A percentile compares a stretch with the other conserved stretches of the same genome.
Conservation (phyloP, 2,329 filamentous ascomycete species). For the Alternaria sp. region DNA sequence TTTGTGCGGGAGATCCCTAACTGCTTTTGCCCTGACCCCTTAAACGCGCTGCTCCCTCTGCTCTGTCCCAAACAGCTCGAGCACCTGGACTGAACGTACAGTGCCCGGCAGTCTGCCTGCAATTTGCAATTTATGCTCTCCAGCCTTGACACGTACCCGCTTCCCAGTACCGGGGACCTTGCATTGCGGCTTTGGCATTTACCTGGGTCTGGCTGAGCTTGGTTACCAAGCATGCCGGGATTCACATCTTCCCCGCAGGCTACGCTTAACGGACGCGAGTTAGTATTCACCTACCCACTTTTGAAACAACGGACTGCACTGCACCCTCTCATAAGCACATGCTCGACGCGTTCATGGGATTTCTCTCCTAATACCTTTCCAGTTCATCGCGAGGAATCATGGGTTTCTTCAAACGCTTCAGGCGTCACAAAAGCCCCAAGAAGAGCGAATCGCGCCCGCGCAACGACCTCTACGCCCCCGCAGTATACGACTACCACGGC, state of each 20-base stretch:
- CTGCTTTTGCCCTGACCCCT: conserved; percentile 24
- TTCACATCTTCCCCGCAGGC: conserved; percentile 35
- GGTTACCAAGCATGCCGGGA: conserved; percentile 31
- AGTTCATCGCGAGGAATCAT: conserved; percentile 51
- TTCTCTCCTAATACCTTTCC: conserved; percentile 26
- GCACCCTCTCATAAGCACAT: conserved; percentile 25
- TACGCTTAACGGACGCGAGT: conserved; percentile 33
- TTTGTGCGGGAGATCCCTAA: conserved; percentile 7
- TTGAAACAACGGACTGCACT: conserved; percentile 20
- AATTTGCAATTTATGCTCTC: conserved; percentile 18
- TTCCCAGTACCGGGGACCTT: conserved; percentile 9
- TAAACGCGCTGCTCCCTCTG: conserved; percentile 20
- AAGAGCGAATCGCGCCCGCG: conserved; percentile 43
- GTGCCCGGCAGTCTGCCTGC: conserved; percentile 5
- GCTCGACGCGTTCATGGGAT: conserved; percentile 23
- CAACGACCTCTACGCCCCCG: conserved; percentile 42
- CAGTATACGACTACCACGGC: conserved; percentile 43
- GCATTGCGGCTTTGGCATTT: conserved; percentile 11
- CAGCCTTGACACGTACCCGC: conserved; percentile 1
- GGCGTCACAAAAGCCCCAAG: conserved; percentile 55
- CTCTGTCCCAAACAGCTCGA: conserved; percentile 17
- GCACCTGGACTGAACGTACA: conserved; percentile 9
- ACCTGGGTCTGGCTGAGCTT: conserved; percentile 15
- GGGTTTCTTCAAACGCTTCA: conserved; percentile 61
- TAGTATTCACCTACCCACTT: conserved; percentile 29